phyloP scores from a whole-genome alignment of 2,329 filamentous ascomycete species.

The Cyclaneusma minus region DNA sequence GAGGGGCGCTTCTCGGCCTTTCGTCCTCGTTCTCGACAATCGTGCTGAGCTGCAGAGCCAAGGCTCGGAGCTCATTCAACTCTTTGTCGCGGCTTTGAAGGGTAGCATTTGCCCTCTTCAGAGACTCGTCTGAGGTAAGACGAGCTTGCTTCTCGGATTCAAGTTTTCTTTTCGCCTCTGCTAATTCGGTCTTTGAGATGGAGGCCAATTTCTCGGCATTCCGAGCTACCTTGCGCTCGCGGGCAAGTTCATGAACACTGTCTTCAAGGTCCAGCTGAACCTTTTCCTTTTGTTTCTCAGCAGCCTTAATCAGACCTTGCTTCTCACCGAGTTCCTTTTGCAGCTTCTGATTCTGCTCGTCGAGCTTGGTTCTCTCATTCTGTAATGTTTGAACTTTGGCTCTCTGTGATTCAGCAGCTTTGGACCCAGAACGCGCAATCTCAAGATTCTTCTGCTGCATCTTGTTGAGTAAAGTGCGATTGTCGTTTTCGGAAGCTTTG shows the following conservation, averaged over 20 bases:
- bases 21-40: constrained; percentile 67
- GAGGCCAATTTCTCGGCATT: constrained; percentile 83
- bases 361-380: constrained; percentile 65
- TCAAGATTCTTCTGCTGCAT: constrained; percentile 94
- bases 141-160: constrained; percentile 83
- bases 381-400: constrained; percentile 62
- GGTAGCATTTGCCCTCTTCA: constrained; percentile 63
- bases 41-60: constrained; percentile 70
- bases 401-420: constrained; percentile 70
- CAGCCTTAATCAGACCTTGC: constrained; percentile 64
- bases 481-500: constrained; percentile 89
- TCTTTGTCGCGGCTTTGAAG: constrained; percentile 71
- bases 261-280: constrained; percentile 78
- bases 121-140: constrained; percentile 63
- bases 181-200: constrained; percentile 64
- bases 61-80: constrained; percentile 61
- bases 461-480: constrained; percentile 88
- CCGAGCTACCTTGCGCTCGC: constrained; percentile 78
- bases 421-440: constrained; percentile 78
- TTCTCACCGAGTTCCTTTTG: constrained; percentile 75
- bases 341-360: constrained; percentile 69
- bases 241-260: constrained; percentile 76
- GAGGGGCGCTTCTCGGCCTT: constrained; percentile 31
- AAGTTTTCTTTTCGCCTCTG: constrained; percentile 75
- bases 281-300: constrained; percentile 93